phyloP scores from a whole-genome alignment of 805 yeast species.

The Teunomyces cretensis region DNA sequence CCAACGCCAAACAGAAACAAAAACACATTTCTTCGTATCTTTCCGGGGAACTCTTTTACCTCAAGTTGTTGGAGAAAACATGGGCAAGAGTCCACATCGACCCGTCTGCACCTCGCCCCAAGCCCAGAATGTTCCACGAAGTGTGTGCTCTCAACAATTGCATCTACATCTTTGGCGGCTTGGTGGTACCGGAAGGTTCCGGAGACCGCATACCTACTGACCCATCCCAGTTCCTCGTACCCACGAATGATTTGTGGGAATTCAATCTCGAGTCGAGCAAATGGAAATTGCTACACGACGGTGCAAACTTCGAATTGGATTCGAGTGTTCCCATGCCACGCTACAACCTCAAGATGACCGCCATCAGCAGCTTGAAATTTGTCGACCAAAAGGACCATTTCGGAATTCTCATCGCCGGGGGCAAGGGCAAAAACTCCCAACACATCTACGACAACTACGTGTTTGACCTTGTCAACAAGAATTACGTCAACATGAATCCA shows the following conservation, averaged over 20 bases:
- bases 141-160: constrained; percentile 49
- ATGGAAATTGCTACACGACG: constrained; percentile 55
- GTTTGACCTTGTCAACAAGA: constrained; percentile 45
- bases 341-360: constrained; percentile 53
- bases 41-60: constrained; percentile 62
- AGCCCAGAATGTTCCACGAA: constrained; percentile 60
- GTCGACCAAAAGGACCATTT: constrained; percentile 40
- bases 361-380: constrained; percentile 37
- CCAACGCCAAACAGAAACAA: constrained; percentile 25
- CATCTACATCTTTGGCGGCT: constrained; percentile 66
- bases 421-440: constrained; percentile 38
- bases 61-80: constrained; percentile 55
- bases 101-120: constrained; percentile 26
- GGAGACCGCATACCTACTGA: constrained; percentile 36
- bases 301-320: constrained; percentile 18
- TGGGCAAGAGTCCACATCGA: constrained; percentile 48
- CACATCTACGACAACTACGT: constrained; percentile 34
- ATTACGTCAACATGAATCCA: constrained; percentile 26
- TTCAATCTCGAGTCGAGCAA: constrained; percentile 50
- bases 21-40: constrained; percentile 36
- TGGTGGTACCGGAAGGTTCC: constrained; percentile 31
- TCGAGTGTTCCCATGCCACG: constrained; percentile 36
- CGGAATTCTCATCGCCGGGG: constrained; percentile 57
- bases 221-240: constrained; percentile 21
- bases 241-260: constrained; percentile 70